phyloP scores from a whole-genome alignment of 2,329 filamentous ascomycete species.

The Hypomyces perniciosus region DNA sequence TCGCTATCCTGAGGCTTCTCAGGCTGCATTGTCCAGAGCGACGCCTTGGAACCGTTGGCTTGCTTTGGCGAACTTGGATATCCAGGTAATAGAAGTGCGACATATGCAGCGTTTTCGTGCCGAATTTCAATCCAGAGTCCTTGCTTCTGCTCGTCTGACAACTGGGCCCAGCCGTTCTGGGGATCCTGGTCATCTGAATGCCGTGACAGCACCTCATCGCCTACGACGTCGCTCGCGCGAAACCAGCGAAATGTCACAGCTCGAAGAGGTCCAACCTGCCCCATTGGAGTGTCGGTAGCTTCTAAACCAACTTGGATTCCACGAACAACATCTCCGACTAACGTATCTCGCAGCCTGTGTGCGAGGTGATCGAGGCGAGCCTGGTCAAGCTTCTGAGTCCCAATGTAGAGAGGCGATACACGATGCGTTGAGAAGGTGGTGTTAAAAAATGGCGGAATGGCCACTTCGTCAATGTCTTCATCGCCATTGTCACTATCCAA shows the following conservation, averaged over 20 bases:
- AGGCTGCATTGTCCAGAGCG: slow-evolving; percentile 18
- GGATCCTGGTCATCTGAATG: slow-evolving; percentile 14
- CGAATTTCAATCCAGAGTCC: slow-evolving; percentile 42
- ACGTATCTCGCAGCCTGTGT: slow-evolving; percentile 44
- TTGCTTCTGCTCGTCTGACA: slow-evolving; percentile 21
- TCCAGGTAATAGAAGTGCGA: slow-evolving; percentile 44
- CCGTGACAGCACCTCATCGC: slow-evolving; percentile 20
- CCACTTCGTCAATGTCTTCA: slow-evolving; percentile 18
- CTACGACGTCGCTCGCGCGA: slow-evolving; percentile 25
- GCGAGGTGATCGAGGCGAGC: slow-evolving; percentile 38
- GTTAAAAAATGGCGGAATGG: slow-evolving; percentile 45
- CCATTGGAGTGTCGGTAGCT: slow-evolving; percentile 33
- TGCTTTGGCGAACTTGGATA: slow-evolving; percentile 12
- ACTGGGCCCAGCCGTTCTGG: slow-evolving; percentile 11
- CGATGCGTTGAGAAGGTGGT: slow-evolving; percentile 54
- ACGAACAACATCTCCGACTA: slow-evolving; percentile 55
- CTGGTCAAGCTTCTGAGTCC: slow-evolving; percentile 32
- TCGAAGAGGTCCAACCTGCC: slow-evolving; percentile 38
- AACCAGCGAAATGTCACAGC: slow-evolving; percentile 45
- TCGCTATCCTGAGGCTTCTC: slow-evolving; percentile 9
- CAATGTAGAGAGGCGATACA: slow-evolving; percentile 48
- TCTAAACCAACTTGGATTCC: slow-evolving; percentile 50
- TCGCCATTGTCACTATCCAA: not conserved
- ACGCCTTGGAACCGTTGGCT: slow-evolving; percentile 1
- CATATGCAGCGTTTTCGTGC: slow-evolving; percentile 48